Conservation (phyloP, 352 stramenopile species). For the Aphanomyces euteiches region DNA sequence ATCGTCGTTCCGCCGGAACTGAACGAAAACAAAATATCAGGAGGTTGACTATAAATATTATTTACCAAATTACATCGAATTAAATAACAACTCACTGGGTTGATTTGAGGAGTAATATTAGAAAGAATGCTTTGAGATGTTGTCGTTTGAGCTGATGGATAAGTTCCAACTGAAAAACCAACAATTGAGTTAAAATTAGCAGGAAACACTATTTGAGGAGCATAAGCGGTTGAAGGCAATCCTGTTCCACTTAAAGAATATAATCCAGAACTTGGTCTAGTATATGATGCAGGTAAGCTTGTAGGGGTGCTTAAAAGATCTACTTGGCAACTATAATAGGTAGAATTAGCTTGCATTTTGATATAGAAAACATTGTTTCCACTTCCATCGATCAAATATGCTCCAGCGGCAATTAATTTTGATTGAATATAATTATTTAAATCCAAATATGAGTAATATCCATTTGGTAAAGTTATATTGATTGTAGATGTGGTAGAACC, state of each 20-base stretch:
- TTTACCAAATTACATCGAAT: conserved; percentile 7
- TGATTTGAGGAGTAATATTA: not conserved
- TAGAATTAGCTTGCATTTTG: not conserved
- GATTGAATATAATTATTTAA: not conserved
- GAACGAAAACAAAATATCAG: too few relatives aligned
- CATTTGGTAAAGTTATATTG: conserved; percentile 8
- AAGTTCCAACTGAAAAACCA: not conserved
- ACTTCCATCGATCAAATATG: not conserved
- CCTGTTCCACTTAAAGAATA: conserved; percentile 6
- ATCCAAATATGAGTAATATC: not conserved
- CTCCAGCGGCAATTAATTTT: not conserved
- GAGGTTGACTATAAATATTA: not conserved
- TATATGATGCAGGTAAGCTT: not conserved
- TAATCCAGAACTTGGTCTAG: not conserved
- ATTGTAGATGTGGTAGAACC: not conserved
- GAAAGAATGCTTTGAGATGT: not conserved
- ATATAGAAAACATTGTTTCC: conserved; percentile 5
- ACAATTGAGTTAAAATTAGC: not conserved
- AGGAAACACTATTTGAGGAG: not conserved
- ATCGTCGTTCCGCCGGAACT: too few relatives aligned
- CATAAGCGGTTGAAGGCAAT: not conserved
- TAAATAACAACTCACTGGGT: not conserved
- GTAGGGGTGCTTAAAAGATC: not conserved
- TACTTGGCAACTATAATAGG: not conserved
- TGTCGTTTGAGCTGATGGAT: not conserved